phyloP scores from a whole-genome alignment of 192 early-diverging fungal species.

The Coemansia sp. region DNA sequence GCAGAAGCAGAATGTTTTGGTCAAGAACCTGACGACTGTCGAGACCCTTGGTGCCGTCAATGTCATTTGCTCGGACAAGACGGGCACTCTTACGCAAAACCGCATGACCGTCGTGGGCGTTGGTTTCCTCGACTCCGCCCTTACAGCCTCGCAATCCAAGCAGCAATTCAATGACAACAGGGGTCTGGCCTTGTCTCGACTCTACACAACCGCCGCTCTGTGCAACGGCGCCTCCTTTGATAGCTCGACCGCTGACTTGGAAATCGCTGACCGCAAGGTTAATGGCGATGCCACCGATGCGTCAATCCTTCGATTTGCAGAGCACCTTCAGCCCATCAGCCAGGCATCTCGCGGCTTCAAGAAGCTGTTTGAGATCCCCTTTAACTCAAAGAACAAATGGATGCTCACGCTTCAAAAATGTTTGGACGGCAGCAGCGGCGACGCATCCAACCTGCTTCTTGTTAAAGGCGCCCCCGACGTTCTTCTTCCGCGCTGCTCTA shows the following conservation, averaged over 20 bases:
- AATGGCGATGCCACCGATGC: slow-evolving; percentile 76
- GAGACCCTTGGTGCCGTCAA: slow-evolving; percentile 82
- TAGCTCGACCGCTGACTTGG: slow-evolving; percentile 33
- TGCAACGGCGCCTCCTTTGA: slow-evolving; percentile 67
- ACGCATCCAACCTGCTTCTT: slow-evolving; percentile 25
- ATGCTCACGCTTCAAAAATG: slow-evolving; percentile 40
- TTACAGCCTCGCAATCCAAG: background rate
- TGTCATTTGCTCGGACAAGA: slow-evolving; percentile 80
- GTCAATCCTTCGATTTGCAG: slow-evolving; percentile 63
- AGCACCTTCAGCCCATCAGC: slow-evolving; percentile 2
- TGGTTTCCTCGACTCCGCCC: slow-evolving; percentile 13
- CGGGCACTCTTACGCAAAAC: slow-evolving; percentile 81
- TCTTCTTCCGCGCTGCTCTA: slow-evolving; percentile 53
- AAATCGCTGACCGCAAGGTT: slow-evolving; percentile 27
- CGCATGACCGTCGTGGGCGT: slow-evolving; percentile 58
- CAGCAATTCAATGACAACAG: background rate
- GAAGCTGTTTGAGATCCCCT: slow-evolving; percentile 45
- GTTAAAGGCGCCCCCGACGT: slow-evolving; percentile 75
- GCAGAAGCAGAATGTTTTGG: slow-evolving; percentile 64
- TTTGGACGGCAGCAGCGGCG: background rate
- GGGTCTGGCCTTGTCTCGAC: background rate
- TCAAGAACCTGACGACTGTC: slow-evolving; percentile 76
- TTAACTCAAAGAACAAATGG: slow-evolving; percentile 74
- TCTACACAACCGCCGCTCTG: slow-evolving; percentile 37
- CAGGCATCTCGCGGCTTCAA: slow-evolving; percentile 4